A percentile compares a stretch with the other conserved stretches of the same genome.
phyloP scores from a whole-genome alignment of 257 asterid species.

The Solanum lignicaule region DNA sequence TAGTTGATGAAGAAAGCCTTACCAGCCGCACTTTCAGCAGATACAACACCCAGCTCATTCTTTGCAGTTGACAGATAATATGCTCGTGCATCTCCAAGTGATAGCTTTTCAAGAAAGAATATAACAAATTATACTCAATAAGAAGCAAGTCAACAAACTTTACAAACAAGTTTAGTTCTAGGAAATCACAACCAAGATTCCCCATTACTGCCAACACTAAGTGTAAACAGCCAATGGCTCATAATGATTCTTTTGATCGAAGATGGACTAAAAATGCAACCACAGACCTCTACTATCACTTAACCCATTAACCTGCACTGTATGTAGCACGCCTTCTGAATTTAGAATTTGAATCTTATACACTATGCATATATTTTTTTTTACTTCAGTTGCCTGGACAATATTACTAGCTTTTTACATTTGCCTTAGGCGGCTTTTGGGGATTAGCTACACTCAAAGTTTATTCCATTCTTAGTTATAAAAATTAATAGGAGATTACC shows the following conservation, averaged over 20 bases:
- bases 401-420: neutral
- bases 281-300: neutral
- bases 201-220: neutral
- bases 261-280: neutral
- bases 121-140: conserved; percentile 6
- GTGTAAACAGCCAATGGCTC: neutral
- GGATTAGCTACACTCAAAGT: neutral
- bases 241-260: neutral
- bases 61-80: conserved; percentile 87
- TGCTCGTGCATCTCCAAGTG: conserved; percentile 97
- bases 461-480: neutral
- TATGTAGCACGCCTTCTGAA: neutral
- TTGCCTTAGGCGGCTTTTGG: neutral
- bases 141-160: neutral
- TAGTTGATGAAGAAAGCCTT: conserved; percentile 1
- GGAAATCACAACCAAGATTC: neutral
- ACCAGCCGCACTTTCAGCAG: conserved; percentile 87
- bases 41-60: conserved; percentile 89
- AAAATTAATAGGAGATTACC: conserved; percentile 40
- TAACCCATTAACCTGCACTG: neutral
- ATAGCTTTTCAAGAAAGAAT: conserved; percentile 41
- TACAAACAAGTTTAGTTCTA: neutral
- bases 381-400: neutral
- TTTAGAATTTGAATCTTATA: neutral
- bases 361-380: neutral